Base-by-base conservation (phyloP, 768 basidiomycete genomes). In the Termitomyces eurrhizus region DNA sequence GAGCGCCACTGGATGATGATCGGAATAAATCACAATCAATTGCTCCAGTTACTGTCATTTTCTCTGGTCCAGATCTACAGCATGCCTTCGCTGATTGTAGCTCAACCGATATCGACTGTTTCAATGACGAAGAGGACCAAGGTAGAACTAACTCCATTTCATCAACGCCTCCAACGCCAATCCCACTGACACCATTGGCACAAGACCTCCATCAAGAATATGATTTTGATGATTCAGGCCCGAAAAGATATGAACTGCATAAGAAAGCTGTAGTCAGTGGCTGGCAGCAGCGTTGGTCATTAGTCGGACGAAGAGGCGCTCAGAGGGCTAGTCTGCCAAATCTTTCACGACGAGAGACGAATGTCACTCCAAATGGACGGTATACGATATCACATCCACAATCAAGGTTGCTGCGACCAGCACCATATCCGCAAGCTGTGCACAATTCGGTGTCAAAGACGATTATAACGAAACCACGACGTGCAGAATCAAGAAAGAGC, bases 261-360 rank as follows among this genome's bases (percentile, higher is more conserved):
- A 70, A 69, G 39, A 71, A 78, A 52, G 71, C 72, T 29, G 83
- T 86, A 32, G 80, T 82, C 24, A 75, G 70, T 50, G 85, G 83
- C 21, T 86, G 85, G 85, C 76, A 79, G 75, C 72, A 78, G 11
- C 76, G 75, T 57, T 87, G 82, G 82, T 77, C 78, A 67, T 55
- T 70, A 60, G 76, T 77, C n/a, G 77, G 75, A 48, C 72, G 69
- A 60, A 74, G 75, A 53, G 77, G 76, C 73, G 59, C 61, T 42
- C 63, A 61, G 6, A 64, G 62, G 50, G 58, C 65, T 13, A 61
- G 52, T n/a, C 21, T 72, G 42, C 58, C 64, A 14, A 70, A 64
- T 41, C 66, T 82, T 63, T 69, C 69, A 64, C 75, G 81, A 50
- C 73, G 74, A 49, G 77, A 79, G 57, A 80, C 78, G 39, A 83